Evolutionary conservation across 2,329 filamentous ascomycete species (phyloP).

Genomic region (Myriosclerotinia scirpicola): DNA sequence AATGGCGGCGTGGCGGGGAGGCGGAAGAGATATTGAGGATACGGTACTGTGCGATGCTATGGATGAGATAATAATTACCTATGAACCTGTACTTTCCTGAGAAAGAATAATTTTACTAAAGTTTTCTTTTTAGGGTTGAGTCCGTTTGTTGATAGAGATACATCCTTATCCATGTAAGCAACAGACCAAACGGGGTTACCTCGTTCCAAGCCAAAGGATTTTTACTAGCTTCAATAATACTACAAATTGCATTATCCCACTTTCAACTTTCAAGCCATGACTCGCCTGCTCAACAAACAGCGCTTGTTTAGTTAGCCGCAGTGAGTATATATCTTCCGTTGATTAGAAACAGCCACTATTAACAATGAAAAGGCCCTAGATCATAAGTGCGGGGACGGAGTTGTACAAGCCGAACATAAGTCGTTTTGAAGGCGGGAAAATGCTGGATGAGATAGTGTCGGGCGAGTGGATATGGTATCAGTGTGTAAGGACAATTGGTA

Average conservation of each 20-base stretch:
- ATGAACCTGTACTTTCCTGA: no score
- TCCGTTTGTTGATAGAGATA: neutral
- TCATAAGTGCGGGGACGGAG: slow-evolving; percentile 2
- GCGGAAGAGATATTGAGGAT: neutral
- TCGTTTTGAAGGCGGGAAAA: neutral
- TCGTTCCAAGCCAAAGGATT: neutral
- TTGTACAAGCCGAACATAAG: slow-evolving; percentile 1
- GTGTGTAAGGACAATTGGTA: neutral
- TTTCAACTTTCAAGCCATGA: neutral
- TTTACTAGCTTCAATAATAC: neutral
- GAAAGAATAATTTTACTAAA: neutral
- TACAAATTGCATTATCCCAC: no score
- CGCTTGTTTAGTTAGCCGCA: slow-evolving; percentile 7
- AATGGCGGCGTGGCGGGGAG: slow-evolving; percentile 2
- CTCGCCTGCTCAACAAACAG: neutral
- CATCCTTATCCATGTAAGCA: neutral
- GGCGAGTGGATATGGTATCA: neutral
- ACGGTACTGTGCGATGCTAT: neutral
- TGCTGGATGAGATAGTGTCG: neutral
- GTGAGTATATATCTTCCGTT: neutral
- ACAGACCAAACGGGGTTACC: neutral
- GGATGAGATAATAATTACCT: no score
- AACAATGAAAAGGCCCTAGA: neutral
- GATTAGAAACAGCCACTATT: slow-evolving; percentile 18
- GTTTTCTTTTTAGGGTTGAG: neutral